phyloP scores from a whole-genome alignment of 371 early-diverging fungal genomes.

The Mucor irregularis region DNA sequence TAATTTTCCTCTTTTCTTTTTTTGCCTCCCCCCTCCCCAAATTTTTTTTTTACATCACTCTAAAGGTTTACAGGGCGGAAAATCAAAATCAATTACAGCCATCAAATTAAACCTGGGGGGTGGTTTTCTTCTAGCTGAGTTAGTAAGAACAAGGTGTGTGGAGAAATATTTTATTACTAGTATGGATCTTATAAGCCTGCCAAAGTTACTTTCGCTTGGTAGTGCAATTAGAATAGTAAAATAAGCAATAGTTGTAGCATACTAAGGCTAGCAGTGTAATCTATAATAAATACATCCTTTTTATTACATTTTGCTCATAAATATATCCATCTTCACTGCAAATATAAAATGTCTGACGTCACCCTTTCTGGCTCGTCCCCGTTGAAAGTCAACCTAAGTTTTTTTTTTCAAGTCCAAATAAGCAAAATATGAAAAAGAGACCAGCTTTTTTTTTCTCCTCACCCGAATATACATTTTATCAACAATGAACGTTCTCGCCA shows the following conservation, averaged over 20 bases:
- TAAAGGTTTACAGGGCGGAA: background rate
- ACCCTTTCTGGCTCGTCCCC: constrained; percentile 11
- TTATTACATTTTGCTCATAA: no score
- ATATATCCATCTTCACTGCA: no score
- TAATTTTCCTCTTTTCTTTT: constrained; percentile 4
- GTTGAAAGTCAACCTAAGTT: constrained; percentile 22
- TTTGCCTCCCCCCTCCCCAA: constrained; percentile 1
- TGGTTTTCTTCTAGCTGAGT: no score
- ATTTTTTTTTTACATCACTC: background rate
- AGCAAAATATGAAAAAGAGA: constrained; percentile 16
- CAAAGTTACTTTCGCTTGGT: no score
- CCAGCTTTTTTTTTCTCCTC: constrained; percentile 17
- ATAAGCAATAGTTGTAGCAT: no score
- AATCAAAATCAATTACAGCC: background rate
- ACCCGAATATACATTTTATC: constrained; percentile 12
- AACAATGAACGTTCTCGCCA: constrained; percentile 63
- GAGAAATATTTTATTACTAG: no score
- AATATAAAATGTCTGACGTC: constrained; percentile 12
- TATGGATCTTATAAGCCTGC: no score
- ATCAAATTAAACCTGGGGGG: no score
- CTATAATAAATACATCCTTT: no score
- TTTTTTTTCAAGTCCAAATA: constrained; percentile 16
- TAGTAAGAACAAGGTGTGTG: no score
- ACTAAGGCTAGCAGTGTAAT: no score
- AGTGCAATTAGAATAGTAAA: no score